Evolutionary conservation across 1,139 yeast genomes (phyloP), one percentile per base, ranked within the genome.

Genomic region (Debaryomyces subglobosus): DNA sequence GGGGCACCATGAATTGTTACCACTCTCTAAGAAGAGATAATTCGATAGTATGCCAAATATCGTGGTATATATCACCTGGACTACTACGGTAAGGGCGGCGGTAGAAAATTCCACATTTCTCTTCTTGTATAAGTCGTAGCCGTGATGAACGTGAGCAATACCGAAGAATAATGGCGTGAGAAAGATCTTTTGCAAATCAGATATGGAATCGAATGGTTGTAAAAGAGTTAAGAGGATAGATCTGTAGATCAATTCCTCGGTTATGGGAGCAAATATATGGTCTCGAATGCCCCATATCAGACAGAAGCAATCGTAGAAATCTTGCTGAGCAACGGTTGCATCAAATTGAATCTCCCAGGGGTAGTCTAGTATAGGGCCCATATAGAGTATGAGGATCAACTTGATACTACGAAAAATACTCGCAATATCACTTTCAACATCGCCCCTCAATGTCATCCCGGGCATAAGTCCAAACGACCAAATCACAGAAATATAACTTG

Each of bases 91-190:
- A 13, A 78, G 42, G 0, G 78, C 39, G 5, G 83, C 74, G n/a
- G 66, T 60, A 1, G 56, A 41, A 2, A 67, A 5, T 0, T 72
- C 49, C 49, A 62, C 5, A 62, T 70, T 25, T 54, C 64, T 49
- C 38, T 49, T 50, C 7, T 64, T 58, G 51, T 72, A 74, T 46
- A 81, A 59, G 51, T 84, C 89, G 55, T 76, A 77, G 1, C 85
- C 96, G 65, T 94, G 98, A 63, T 94, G 97, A 16, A 88, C 51
- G 67, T 94, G 99, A 0, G 98, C 97, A n/a, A 89, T 61, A 1
- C 97, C 96, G 70, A 94, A 94, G 54, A 85, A 78, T 18, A 85
- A 60, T 0, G 97, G 96, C 2, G 92, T 77, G 24, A 67, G 64
- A 44, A 66, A 60, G 2, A 82, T 61, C 32, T 74, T 60, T 12